Conservation (phyloP, 1,139 yeast genomes). For the Hyphopichia khmerensis region DNA sequence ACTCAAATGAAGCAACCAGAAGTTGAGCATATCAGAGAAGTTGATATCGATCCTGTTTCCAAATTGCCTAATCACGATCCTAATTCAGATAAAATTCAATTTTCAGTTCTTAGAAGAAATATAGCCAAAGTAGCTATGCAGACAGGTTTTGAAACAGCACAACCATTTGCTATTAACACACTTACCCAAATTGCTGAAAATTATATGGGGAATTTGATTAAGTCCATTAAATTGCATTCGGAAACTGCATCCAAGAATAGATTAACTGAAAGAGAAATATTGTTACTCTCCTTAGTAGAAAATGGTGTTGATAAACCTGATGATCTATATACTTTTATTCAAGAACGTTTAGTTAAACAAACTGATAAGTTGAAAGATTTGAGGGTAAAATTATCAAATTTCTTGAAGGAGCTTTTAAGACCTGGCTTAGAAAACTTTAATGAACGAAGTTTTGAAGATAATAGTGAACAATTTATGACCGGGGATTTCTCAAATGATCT, state of each 20-base stretch:
- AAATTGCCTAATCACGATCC: constrained; percentile 68
- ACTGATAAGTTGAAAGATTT: constrained; percentile 68
- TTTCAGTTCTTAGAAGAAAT: constrained; percentile 64
- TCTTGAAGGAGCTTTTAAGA: constrained; percentile 76
- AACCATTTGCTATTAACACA: constrained; percentile 73
- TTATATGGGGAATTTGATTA: constrained; percentile 72
- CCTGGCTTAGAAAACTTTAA: constrained; percentile 77
- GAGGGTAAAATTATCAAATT: constrained; percentile 63
- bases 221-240: constrained; percentile 65
- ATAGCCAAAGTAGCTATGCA: constrained; percentile 86
- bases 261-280: constrained; percentile 43
- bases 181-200: constrained; percentile 82
- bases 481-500: constrained; percentile 93
- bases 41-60: constrained; percentile 78
- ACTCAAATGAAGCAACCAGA: constrained; percentile 73
- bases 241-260: constrained; percentile 61
- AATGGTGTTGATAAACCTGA: constrained; percentile 86
- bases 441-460: constrained; percentile 81
- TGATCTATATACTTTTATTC: constrained; percentile 69
- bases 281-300: constrained; percentile 68
- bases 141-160: constrained; percentile 87
- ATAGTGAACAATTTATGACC: constrained; percentile 88
- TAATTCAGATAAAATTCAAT: constrained; percentile 57
- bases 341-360: constrained; percentile 71
- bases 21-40: constrained; percentile 58